Conservation (phyloP, 1,284 basidiomycete species). For the Termitomyces sp. region DNA sequence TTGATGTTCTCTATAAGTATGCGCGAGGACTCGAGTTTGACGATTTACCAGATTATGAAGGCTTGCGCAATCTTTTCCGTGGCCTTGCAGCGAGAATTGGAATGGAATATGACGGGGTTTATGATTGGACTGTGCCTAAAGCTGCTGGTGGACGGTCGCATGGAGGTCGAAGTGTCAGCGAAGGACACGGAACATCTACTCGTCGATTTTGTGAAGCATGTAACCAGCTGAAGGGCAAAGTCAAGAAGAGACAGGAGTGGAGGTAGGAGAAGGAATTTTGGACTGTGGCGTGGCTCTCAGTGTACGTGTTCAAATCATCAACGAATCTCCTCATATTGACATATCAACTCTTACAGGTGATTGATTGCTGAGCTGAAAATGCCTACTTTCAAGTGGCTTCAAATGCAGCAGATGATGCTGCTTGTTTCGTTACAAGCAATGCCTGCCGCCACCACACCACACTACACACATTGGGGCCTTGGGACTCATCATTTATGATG, state of each 20-base stretch:
- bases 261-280: constrained; percentile 1
- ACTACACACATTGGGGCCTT: background rate
- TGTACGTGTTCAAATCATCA: background rate
- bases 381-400: background rate
- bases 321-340: background rate
- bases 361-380: background rate
- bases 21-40: constrained; percentile 84
- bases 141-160: constrained; percentile 13
- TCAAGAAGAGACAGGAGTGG: constrained; percentile 14
- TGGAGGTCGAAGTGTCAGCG: constrained; percentile 22
- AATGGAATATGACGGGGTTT: constrained; percentile 50
- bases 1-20: constrained; percentile 82
- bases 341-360: background rate
- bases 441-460: background rate
- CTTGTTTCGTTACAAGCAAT: background rate
- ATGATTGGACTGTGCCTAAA: constrained; percentile 40
- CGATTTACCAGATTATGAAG: constrained; percentile 88
- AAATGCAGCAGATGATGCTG: background rate
- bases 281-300: background rate
- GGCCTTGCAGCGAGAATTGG: constrained; percentile 50
- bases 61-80: constrained; percentile 77
- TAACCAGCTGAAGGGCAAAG: constrained; percentile 18
- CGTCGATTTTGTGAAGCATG: constrained; percentile 34
- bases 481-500: background rate
- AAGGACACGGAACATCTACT: constrained; percentile 19